Evolutionary conservation across 192 early-diverging fungal species (phyloP), one percentile per base, ranked within the genome.

Genomic region (Podila verticillata): DNA sequence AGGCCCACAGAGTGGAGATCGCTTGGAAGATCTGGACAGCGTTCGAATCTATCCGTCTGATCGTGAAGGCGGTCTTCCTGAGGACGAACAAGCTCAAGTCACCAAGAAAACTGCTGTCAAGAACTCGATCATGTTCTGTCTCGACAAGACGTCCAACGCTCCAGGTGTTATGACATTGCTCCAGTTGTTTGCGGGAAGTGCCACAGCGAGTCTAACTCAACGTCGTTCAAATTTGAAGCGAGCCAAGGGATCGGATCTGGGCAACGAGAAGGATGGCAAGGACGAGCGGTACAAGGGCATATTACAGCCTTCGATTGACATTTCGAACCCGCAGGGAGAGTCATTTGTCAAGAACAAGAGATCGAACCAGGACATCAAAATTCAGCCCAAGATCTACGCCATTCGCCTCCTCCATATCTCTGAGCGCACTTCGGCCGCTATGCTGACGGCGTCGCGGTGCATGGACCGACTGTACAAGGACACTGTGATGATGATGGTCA

Each of bases 401-500:
- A 83, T 97, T 35, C 91, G 95, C 8, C 65, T 97, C 30, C 75
- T 95, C 28, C 89, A 91, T 66, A 83, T 94, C 28, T 92, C 92
- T 4, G 89, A 95, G 44, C 91, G 96, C 2, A 85, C 91, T 17
- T 96, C 94, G 0, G 89, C 90, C 26, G 83, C 95, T 12, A 93
- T 97, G 91, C 83, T 89, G 69, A 92, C 90, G 22, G 80, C 88
- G 24, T 91, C 95, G 49, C 79, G 85, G 0, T 84, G 85, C 54
- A 80, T 80, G 65, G 75, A 86, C 30, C 93, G 89, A 12, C 62
- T 91, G 8, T 82, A 85, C 20, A 81, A 82, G 20, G 96, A 96
- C 64, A 89, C 94, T 0, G 88, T 95, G 20, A 77, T 97, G 73
- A 93, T 88, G 63, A 91, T 95, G 70, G 90, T 97, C 79, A 83